A percentile compares a stretch with the other conserved stretches of the same genome.
These are phyloP conservation scores for Saccharomyces hybrid DNA, from an alignment of 1,139 yeast species.

Conservation along the genomic window DNA sequence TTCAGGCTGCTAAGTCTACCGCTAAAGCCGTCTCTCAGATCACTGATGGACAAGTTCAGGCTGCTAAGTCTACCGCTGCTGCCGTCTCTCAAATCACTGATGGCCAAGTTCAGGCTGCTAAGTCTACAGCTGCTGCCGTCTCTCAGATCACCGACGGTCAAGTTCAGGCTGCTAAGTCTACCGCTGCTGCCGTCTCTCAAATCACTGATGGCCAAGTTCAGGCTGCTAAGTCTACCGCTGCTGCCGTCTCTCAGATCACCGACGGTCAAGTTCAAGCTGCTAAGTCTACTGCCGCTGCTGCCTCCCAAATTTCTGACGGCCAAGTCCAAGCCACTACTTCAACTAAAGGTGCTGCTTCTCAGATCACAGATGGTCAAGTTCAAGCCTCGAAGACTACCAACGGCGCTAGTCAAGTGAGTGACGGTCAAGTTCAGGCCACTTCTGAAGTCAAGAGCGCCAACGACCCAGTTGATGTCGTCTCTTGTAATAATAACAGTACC, in stretches of 20 bases:
- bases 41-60: not conserved
- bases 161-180: not conserved
- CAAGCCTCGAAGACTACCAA: conserved; percentile 7
- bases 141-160: not conserved
- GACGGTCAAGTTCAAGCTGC: conserved; percentile 7
- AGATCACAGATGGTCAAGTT: conserved; percentile 13
- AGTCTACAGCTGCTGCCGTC: conserved; percentile 4
- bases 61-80: conserved; percentile 6
- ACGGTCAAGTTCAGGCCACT: conserved; percentile 5
- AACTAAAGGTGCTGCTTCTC: conserved; percentile 5
- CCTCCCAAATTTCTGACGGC: conserved; percentile 42
- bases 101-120: conserved; percentile 17
- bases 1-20: conserved; percentile 26
- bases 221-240: conserved; percentile 3
- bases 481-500: conserved; percentile 48
- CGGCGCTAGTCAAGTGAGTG: conserved; percentile 4
- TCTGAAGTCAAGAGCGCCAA: conserved; percentile 5
- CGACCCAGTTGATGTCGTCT: conserved; percentile 23
- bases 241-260: conserved; percentile 3
- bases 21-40: conserved; percentile 6
- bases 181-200: not conserved
- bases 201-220: not conserved
- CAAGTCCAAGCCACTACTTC: conserved; percentile 33
- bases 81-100: conserved; percentile 13
- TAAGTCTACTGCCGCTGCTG: conserved; percentile 35